Percentiles rank a stretch among this genome's conserved stretches.
Conservation (phyloP, 306 rosid species). For the Acacia confusa region DNA sequence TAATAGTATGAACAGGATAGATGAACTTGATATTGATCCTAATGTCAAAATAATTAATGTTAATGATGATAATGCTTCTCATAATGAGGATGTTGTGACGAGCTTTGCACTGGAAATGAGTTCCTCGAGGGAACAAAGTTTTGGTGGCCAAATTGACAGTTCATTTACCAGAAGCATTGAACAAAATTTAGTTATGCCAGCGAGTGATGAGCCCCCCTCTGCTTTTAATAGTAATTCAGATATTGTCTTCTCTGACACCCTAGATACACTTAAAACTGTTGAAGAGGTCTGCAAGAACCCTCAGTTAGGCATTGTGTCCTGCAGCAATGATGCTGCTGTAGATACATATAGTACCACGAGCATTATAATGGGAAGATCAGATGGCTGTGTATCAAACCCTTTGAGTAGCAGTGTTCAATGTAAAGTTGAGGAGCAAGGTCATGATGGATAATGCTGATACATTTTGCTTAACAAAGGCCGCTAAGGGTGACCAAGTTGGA, state of each 20-base stretch:
- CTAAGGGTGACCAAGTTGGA: constrained; percentile 41
- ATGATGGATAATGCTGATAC: constrained; percentile 35
- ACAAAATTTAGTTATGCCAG: constrained; percentile 20
- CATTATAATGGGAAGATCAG: constrained; percentile 31
- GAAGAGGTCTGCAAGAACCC: constrained; percentile 33
- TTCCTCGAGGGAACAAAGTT: constrained; percentile 30
- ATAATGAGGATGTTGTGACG: constrained; percentile 32
- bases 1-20: constrained; percentile 27
- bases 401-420: constrained; percentile 27
- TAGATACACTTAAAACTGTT: constrained; percentile 34
- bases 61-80: constrained; percentile 31
- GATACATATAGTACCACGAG: constrained; percentile 29
- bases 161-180: constrained; percentile 23
- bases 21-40: constrained; percentile 35
- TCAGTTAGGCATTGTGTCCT: constrained; percentile 36
- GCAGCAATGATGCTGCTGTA: constrained; percentile 27
- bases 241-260: constrained; percentile 33
- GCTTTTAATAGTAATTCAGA: constrained; percentile 29
- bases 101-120: constrained; percentile 34
- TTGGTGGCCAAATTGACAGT: constrained; percentile 26
- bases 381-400: constrained; percentile 33
- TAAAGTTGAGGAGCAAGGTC: constrained; percentile 33
- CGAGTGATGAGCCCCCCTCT: constrained; percentile 31
- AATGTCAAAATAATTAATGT: constrained; percentile 30
- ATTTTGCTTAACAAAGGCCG: constrained; percentile 38